Evolutionary conservation across 2,329 filamentous ascomycete species (phyloP), one percentile per base, ranked within the genome.

Genomic region (Calonectria pauciramosa): DNA sequence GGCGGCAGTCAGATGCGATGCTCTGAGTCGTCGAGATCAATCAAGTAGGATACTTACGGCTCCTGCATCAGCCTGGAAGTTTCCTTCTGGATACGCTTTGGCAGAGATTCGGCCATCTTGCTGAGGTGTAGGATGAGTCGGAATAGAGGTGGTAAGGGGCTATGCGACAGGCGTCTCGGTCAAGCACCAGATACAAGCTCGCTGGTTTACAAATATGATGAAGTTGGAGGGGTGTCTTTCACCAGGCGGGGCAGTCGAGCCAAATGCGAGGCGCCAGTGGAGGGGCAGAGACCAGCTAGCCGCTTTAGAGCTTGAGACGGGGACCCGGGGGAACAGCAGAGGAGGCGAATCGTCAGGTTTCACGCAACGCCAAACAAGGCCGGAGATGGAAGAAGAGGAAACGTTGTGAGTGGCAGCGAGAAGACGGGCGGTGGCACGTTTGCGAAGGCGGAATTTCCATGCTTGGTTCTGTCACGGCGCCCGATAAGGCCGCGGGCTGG

Each of bases 31-130:
- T 70, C 68, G 70, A 72, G 32, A 26, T 23, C 23, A 66, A 44
- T 47, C 41, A 44, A 59, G 51, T 68, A 52, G 70, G 64, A 75
- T 72, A 78, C 95, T 86, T 91, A 98, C 95, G 97, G 97, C 87
- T 99, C 97, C 77, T 95, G 95, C 92, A 98, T 96, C 80, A 99
- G 91, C 83, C 97, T 93, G 88, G 99, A 96, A 26, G 97, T 99
- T 91, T 99, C 97, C 88, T 99, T 99, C 83, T 99, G 91, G 83
- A 99, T 99, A 84, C 97, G 91, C 90, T 99, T 99, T 38, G 97
- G 96, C 79, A 99, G 90, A 77, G 56, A 41, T 4, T 63, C 56
- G 23, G 95, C 93, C 95, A 92, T 92, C 32, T 73, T 72, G 60
- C 49, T 26, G 30, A 47, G 23, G 18, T 23, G 47, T 54, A 69